These are phyloP conservation scores for Solanum hybrid DNA, from an alignment of 305 asterid species.

Conservation along the genomic window DNA sequence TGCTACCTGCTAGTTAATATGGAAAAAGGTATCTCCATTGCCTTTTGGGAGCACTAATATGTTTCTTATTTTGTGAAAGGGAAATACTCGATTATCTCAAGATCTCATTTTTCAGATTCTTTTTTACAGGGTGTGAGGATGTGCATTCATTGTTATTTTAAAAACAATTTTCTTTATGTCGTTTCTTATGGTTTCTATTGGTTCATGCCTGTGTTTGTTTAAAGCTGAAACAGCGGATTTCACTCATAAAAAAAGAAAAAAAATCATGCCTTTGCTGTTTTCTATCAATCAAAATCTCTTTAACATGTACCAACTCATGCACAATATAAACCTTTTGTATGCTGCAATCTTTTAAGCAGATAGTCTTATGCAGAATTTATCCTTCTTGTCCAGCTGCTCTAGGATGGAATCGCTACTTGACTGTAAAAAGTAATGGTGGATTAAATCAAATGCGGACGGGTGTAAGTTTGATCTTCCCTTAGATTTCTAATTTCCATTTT, in stretches of 20 bases:
- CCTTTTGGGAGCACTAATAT: background rate
- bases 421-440: constrained; percentile 89
- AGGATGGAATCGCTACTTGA: constrained; percentile 57
- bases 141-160: background rate
- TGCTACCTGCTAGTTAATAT: background rate
- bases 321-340: background rate
- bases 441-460: constrained; percentile 96
- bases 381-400: constrained; percentile 36
- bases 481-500: background rate
- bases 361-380: constrained; percentile 4
- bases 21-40: background rate
- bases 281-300: constrained; percentile 2
- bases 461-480: constrained; percentile 27
- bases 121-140: background rate
- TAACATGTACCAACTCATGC: constrained; percentile 6
- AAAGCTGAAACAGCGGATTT: background rate
- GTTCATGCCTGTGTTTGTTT: background rate
- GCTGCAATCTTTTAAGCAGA: background rate
- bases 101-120: background rate
- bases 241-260: background rate
- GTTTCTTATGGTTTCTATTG: background rate
- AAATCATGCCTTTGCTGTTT: background rate
- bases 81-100: background rate
- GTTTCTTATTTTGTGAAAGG: background rate
- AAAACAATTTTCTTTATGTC: background rate